These are phyloP conservation scores for Collybia sp. DNA, from an alignment of 768 basidiomycete species.

Conservation along the genomic window DNA sequence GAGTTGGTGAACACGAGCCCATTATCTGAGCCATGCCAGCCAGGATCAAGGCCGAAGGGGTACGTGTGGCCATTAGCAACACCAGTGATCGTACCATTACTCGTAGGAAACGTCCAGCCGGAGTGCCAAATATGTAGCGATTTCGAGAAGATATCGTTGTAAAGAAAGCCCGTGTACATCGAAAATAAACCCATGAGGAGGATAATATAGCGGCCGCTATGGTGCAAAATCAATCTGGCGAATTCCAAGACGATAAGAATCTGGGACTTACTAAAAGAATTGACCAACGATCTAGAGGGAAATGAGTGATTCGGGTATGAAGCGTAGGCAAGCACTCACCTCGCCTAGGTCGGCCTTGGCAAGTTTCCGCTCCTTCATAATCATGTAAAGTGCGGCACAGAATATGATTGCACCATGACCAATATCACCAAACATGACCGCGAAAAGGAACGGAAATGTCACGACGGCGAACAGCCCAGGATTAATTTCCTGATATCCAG, in stretches of 20 bases:
- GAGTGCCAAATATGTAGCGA: slow-evolving; percentile 83
- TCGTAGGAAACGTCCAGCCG: slow-evolving; percentile 75
- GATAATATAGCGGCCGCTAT: slow-evolving; percentile 96
- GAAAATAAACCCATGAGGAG: slow-evolving; percentile 97
- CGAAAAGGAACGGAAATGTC: slow-evolving; percentile 98
- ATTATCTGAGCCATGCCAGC: slow-evolving; percentile 93
- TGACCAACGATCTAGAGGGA: slow-evolving; percentile 65
- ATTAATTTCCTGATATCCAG: slow-evolving; percentile 94
- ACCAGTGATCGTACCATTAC: slow-evolving; percentile 43
- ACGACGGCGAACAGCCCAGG: slow-evolving; percentile 89
- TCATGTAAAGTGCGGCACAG: slow-evolving; percentile 76
- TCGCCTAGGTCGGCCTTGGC: slow-evolving; percentile 73
- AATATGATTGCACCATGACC: slow-evolving; percentile 90
- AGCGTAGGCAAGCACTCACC: slow-evolving; percentile 30
- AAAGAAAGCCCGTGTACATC: slow-evolving; percentile 93
- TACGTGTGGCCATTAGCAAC: slow-evolving; percentile 68
- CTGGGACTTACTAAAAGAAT: slow-evolving; percentile 84
- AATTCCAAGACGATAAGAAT: slow-evolving; percentile 2
- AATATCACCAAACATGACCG: slow-evolving; percentile 99
- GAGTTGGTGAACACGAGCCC: slow-evolving; percentile 93
- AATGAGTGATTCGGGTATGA: slow-evolving; percentile 5
- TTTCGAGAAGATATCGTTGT: slow-evolving; percentile 99
- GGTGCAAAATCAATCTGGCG: slow-evolving; percentile 11
- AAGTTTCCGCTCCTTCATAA: slow-evolving; percentile 77
- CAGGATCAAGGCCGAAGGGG: slow-evolving; percentile 91